phyloP scores from a whole-genome alignment of 352 stramenopile genomes.

The Pythium chondricola region DNA sequence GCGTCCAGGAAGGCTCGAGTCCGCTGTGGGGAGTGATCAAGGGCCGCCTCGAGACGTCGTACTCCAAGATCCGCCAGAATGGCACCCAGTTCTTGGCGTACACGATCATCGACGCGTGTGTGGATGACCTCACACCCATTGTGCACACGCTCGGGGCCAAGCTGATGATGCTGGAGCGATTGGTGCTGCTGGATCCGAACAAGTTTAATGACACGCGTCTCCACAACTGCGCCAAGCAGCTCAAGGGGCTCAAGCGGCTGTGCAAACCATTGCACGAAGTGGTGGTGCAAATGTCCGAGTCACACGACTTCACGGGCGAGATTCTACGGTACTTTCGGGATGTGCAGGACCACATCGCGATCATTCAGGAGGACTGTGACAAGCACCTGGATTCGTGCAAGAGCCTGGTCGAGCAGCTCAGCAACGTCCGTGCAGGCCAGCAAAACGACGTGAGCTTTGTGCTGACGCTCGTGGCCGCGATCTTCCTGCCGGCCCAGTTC shows the following conservation, averaged over 20 bases:
- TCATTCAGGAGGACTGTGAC: slow-evolving; percentile 77
- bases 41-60: slow-evolving; percentile 58
- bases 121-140: slow-evolving; percentile 77
- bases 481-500: slow-evolving; percentile 83
- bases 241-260: slow-evolving; percentile 68
- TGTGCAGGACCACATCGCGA: slow-evolving; percentile 79
- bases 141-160: slow-evolving; percentile 67
- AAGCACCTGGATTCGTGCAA: slow-evolving; percentile 69
- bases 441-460: slow-evolving; percentile 77
- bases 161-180: slow-evolving; percentile 58
- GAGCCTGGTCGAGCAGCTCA: slow-evolving; percentile 55
- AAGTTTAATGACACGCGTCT: slow-evolving; percentile 58
- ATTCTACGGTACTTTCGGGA: slow-evolving; percentile 78
- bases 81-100: slow-evolving; percentile 66
- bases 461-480: slow-evolving; percentile 74
- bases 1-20: slow-evolving; percentile 48
- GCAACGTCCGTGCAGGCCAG: slow-evolving; percentile 53
- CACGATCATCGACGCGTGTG: slow-evolving; percentile 76
- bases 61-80: slow-evolving; percentile 80
- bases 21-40: slow-evolving; percentile 57
- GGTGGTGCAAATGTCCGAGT: slow-evolving; percentile 60
- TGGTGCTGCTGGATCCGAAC: slow-evolving; percentile 47
- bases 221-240: slow-evolving; percentile 52
- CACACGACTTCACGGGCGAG: slow-evolving; percentile 63
- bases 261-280: slow-evolving; percentile 73